These are phyloP conservation scores for Penicillium brevicompactum DNA, from an alignment of 2,329 filamentous ascomycete species.

Conservation along the genomic window DNA sequence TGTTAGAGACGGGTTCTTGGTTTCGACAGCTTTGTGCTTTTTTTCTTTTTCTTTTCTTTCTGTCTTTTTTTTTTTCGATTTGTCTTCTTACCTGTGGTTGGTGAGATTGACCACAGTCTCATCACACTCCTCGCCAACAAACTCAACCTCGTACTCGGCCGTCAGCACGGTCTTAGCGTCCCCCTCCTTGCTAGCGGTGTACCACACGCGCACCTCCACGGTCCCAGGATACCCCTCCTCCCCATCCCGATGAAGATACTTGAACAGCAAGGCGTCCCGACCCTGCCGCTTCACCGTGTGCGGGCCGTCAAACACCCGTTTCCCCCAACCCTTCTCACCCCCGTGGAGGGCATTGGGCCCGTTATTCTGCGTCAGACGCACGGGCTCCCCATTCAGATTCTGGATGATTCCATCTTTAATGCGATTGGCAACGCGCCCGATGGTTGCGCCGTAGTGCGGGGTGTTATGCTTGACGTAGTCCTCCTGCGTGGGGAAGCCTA, in stretches of 20 bases:
- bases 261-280: slow-evolving; percentile 68
- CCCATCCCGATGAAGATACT: slow-evolving; percentile 70
- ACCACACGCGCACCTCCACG: slow-evolving; percentile 75
- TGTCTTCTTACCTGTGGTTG: slow-evolving; percentile 75
- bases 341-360: slow-evolving; percentile 76
- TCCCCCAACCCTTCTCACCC: slow-evolving; percentile 66
- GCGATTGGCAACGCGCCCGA: slow-evolving; percentile 82
- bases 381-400: slow-evolving; percentile 70
- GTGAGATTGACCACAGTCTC: slow-evolving; percentile 93
- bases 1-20: no score
- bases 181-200: slow-evolving; percentile 71
- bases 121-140: slow-evolving; percentile 73
- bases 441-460: slow-evolving; percentile 89
- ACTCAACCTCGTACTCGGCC: slow-evolving; percentile 86
- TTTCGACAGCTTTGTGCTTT: no score
- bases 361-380: slow-evolving; percentile 74
- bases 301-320: slow-evolving; percentile 52
- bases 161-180: slow-evolving; percentile 71
- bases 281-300: slow-evolving; percentile 58
- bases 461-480: slow-evolving; percentile 75
- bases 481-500: slow-evolving; percentile 75
- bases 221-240: slow-evolving; percentile 91
- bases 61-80: not conserved
- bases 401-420: slow-evolving; percentile 72
- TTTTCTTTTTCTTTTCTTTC: no score